Percentiles rank a stretch among this genome's conserved stretches.
phyloP scores from a whole-genome alignment of 2,329 filamentous ascomycete genomes.

The Magnaporthiopsis poae region DNA sequence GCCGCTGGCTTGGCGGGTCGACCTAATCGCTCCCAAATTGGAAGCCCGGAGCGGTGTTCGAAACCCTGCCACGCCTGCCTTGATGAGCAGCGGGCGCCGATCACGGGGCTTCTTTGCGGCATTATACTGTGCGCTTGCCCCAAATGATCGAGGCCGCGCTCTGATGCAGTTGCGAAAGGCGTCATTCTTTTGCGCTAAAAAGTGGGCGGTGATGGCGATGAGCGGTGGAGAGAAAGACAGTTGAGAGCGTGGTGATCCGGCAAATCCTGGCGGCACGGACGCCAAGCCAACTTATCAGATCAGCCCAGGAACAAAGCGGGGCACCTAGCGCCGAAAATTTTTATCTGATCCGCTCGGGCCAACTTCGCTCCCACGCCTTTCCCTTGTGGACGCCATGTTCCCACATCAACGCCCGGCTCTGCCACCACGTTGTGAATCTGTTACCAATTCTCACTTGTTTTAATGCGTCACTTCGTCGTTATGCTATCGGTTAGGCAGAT shows the following conservation, averaged over 20 bases:
- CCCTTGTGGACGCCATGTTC: not conserved
- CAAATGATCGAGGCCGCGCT: not conserved
- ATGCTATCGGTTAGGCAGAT: not conserved
- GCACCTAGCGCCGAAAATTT: not conserved
- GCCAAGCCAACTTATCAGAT: not conserved
- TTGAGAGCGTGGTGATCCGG: not conserved
- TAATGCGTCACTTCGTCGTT: not conserved
- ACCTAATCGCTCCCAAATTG: not conserved
- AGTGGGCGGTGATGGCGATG: no score
- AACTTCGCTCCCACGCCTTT: not conserved
- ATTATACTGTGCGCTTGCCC: not conserved
- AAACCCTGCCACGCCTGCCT: not conserved
- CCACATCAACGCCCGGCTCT: not conserved
- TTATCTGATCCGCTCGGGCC: conserved; percentile 7
- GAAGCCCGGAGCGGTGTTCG: not conserved
- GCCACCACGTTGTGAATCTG: not conserved
- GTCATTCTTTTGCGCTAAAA: not conserved
- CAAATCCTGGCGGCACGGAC: not conserved
- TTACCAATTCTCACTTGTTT: not conserved
- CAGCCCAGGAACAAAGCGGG: not conserved
- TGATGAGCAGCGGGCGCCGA: not conserved
- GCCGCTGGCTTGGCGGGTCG: not conserved
- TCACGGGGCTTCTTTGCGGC: no score
- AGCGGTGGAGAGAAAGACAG: not conserved
- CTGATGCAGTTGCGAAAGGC: not conserved